These are phyloP conservation scores for Globisporangium solare DNA, from an alignment of 352 stramenopile species.

Conservation along the genomic window DNA sequence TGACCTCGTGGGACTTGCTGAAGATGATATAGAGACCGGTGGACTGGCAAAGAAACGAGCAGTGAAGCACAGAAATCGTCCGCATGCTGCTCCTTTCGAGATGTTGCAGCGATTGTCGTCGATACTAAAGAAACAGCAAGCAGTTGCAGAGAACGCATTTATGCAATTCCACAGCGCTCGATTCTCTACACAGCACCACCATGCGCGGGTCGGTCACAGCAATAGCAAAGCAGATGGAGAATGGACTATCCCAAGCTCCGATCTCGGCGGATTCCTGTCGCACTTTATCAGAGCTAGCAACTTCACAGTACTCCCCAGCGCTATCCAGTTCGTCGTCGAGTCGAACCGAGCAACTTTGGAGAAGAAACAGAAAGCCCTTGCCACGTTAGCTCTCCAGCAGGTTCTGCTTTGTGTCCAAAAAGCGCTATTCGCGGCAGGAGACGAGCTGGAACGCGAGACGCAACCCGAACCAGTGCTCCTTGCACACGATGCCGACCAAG, in stretches of 20 bases:
- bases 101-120: slow-evolving; percentile 20
- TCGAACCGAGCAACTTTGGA: slow-evolving; percentile 16
- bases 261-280: slow-evolving; percentile 20
- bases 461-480: no score
- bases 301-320: slow-evolving; percentile 23
- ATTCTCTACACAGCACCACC: neutral
- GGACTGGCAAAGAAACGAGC: neutral
- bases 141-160: slow-evolving; percentile 12
- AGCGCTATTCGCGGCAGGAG: slow-evolving; percentile 23
- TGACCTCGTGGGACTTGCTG: neutral
- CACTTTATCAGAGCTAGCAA: slow-evolving; percentile 17
- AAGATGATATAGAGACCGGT: neutral
- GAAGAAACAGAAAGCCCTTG: slow-evolving; percentile 16
- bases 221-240: neutral
- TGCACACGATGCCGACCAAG: neutral
- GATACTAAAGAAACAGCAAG: slow-evolving; percentile 13
- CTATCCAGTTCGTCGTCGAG: slow-evolving; percentile 20
- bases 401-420: slow-evolving; percentile 25
- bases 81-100: neutral
- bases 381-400: slow-evolving; percentile 17
- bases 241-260: slow-evolving; percentile 24
- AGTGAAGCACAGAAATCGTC: slow-evolving; percentile 15
- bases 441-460: slow-evolving; percentile 7
- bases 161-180: slow-evolving; percentile 18
- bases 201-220: neutral